A percentile compares a stretch with the other conserved stretches of the same genome.
These are phyloP conservation scores for Colletotrichum filicis DNA, from an alignment of 2,329 filamentous ascomycete species.

Conservation along the genomic window DNA sequence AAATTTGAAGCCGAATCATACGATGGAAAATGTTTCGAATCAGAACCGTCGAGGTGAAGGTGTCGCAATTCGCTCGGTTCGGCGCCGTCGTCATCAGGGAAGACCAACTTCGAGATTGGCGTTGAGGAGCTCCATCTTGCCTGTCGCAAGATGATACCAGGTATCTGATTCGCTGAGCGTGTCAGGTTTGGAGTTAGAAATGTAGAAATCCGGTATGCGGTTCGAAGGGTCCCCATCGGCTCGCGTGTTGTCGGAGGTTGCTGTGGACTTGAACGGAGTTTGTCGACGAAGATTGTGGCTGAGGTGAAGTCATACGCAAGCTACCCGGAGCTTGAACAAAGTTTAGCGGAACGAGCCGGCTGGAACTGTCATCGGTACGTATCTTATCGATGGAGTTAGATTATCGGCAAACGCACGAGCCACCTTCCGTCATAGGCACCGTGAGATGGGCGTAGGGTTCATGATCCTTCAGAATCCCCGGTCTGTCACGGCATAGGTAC, in stretches of 20 bases:
- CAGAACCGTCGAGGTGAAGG: conserved; percentile 21
- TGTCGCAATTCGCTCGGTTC: conserved; percentile 26
- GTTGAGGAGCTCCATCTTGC: conserved; percentile 25
- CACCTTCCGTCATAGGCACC: neutral
- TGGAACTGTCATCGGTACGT: conserved; percentile 14
- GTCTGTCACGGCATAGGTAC: neutral
- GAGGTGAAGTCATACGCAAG: neutral
- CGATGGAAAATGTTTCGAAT: neutral
- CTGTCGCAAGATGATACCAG: neutral
- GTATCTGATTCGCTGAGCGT: neutral
- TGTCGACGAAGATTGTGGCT: neutral
- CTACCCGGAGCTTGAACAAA: conserved; percentile 17
- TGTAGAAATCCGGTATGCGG: neutral
- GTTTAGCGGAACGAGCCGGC: conserved; percentile 27
- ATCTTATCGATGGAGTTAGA: conserved; percentile 21
- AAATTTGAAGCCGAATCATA: conserved; percentile 31
- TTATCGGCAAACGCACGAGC: neutral
- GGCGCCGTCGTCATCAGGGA: conserved; percentile 15
- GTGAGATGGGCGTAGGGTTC: neutral
- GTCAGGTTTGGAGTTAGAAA: neutral
- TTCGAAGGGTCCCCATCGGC: conserved; percentile 5
- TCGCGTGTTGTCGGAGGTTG: neutral
- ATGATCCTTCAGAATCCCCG: neutral
- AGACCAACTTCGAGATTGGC: conserved; percentile 4
- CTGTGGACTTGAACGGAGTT: neutral